Conservation (phyloP, 768 basidiomycete species). For the Lactarius akahatsu region DNA sequence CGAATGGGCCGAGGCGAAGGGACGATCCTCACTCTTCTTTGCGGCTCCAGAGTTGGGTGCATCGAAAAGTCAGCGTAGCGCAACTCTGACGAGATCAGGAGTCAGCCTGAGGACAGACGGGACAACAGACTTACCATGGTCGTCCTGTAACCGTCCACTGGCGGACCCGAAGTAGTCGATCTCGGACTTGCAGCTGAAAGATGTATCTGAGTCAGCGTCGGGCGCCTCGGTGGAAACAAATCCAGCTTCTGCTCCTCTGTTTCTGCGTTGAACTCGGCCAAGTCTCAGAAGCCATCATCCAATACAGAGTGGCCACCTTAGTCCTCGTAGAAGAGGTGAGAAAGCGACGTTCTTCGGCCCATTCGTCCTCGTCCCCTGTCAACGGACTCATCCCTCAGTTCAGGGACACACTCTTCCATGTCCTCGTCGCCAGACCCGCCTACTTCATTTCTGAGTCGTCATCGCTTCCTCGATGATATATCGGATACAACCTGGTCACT, state of each 20-base stretch:
- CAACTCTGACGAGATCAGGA: constrained; percentile 43
- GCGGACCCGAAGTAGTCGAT: constrained; percentile 70
- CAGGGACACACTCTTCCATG: constrained; percentile 33
- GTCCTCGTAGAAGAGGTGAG: constrained; percentile 27
- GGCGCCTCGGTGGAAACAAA: constrained; percentile 60
- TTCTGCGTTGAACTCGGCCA: constrained; percentile 84
- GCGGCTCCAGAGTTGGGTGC: constrained; percentile 29
- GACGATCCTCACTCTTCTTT: constrained; percentile 31
- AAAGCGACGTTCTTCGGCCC: neutral
- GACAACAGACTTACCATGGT: constrained; percentile 3
- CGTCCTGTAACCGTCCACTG: constrained; percentile 37
- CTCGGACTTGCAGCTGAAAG: constrained; percentile 54
- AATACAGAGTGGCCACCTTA: constrained; percentile 48
- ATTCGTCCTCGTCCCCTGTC: constrained; percentile 29
- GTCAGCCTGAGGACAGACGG: neutral
- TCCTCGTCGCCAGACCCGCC: constrained; percentile 31
- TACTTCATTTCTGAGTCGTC: constrained; percentile 36
- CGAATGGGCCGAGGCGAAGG: constrained; percentile 27
- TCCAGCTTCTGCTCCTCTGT: constrained; percentile 75
- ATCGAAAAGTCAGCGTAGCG: constrained; percentile 83
- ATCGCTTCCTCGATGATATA: constrained; percentile 10
- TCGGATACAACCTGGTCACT: constrained; percentile 33
- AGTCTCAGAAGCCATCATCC: constrained; percentile 89
- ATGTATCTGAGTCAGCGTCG: constrained; percentile 45
- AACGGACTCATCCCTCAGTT: constrained; percentile 21